Base-by-base conservation (phyloP, 2,329 filamentous ascomycete genomes). In the Coleophoma eucalyptorum region DNA sequence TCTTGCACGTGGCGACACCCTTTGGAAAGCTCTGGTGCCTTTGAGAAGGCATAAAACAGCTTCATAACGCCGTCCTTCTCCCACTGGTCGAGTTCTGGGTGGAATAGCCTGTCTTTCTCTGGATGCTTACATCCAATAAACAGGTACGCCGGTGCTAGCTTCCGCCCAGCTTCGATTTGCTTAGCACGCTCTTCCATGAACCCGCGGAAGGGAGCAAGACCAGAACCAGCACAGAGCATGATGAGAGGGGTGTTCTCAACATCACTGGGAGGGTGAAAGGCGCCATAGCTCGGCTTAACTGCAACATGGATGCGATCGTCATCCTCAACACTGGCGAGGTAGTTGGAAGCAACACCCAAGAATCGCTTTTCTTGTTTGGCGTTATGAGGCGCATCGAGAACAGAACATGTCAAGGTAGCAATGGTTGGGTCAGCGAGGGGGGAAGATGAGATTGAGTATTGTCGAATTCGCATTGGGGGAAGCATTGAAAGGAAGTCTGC, bases 361-460 rank as follows among this genome's bases (percentile, higher is more conserved):
- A 81, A 74, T 10, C 69, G 67, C 12, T 76, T 58, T 11, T 52
- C 75, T 48, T 73, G 72, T 46, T 72, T 72, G 2, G 76, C 73
- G 11, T 76, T 69, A 0, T 83, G 77, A 0, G 79, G 77, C 2
- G 72, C 72, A 44, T 84, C 76, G 46, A 89, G 75, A 1, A 91
- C 77, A 3, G 78, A 77, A 69, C 87, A 90, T 3, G 86, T 90
- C 21, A 92, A 75, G 0, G 84, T 84, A 46, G 79, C 78, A 51
- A 74, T 73, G 11, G 69, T 71, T 0, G 79, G 73, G 54, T 84
- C 76, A 55, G 72, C 73, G 0, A 89, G 73, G 0, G 87, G 86
- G 0, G 87, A 89, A 0, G 87, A 90, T 0, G 87, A 90, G 62
- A 92, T 90, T 32, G 84, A 89, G 72, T 91, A 91, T 65, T 89